Conservation (phyloP, 1,284 basidiomycete genomes). For the Ustilago vetiveriae region DNA sequence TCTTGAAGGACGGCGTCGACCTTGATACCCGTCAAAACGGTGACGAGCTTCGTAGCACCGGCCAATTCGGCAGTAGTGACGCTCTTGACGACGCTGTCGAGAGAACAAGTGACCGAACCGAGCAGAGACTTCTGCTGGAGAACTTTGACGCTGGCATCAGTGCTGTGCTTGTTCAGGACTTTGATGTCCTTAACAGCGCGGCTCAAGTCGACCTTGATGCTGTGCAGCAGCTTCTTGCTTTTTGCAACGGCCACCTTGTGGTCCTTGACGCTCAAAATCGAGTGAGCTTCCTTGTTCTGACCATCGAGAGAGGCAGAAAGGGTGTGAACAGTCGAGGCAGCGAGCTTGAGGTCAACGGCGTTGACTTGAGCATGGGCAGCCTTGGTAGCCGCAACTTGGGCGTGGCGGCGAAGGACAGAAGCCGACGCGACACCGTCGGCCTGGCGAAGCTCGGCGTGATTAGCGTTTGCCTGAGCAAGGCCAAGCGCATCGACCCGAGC, state of each 20-base stretch:
- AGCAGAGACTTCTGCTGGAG: background rate
- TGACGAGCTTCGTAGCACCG: conserved; percentile 8
- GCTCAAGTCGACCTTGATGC: conserved; percentile 6
- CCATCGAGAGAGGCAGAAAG: conserved; percentile 29
- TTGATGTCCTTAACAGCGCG: conserved; percentile 5
- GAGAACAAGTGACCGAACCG: background rate
- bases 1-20: conserved; percentile 9
- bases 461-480: conserved; percentile 10
- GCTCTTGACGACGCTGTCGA: background rate
- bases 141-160: background rate
- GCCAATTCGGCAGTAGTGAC: conserved; percentile 2
- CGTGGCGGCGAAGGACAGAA: conserved; percentile 7
- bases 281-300: conserved; percentile 10
- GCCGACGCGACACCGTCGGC: conserved; percentile 14
- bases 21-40: conserved; percentile 5
- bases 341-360: conserved; percentile 21
- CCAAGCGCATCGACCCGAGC: conserved; percentile 18
- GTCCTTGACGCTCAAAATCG: conserved; percentile 15
- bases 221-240: conserved; percentile 6
- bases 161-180: background rate
- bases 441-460: conserved; percentile 11
- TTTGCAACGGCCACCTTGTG: conserved; percentile 4
- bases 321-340: conserved; percentile 27
- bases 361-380: conserved; percentile 5
- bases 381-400: background rate